These are phyloP conservation scores for Clonostachys rhizophaga DNA, from an alignment of 2,329 filamentous ascomycete species.

Conservation along the genomic window DNA sequence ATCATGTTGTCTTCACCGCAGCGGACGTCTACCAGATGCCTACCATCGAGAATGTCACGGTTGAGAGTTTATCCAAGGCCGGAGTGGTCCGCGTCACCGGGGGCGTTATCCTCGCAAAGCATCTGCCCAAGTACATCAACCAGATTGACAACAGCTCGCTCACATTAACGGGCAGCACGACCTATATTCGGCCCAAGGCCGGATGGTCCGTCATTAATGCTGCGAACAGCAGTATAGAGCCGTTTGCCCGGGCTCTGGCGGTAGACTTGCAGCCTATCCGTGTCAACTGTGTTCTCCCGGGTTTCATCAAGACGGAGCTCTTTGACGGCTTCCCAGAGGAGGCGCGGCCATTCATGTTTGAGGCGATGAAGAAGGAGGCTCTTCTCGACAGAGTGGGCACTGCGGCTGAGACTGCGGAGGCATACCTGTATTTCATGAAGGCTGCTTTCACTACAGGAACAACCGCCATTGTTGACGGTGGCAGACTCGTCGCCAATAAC, in stretches of 20 bases:
- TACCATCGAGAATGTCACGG: conserved; percentile 4
- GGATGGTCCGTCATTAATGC: conserved; percentile 44
- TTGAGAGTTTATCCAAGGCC: conserved; percentile 34
- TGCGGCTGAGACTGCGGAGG: conserved; percentile 34
- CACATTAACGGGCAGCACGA: conserved; percentile 50
- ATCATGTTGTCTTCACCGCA: conserved; percentile 56
- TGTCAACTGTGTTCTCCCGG: conserved; percentile 58
- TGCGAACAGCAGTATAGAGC: conserved; percentile 44
- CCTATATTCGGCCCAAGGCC: conserved; percentile 42
- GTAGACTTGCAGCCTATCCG: conserved; percentile 59
- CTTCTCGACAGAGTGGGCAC: conserved; percentile 14
- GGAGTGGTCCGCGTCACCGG: conserved; percentile 44
- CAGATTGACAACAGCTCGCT: conserved; percentile 33
- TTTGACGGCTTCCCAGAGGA: conserved; percentile 8
- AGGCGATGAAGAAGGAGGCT: background rate
- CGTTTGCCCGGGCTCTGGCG: conserved; percentile 51
- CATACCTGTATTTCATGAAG: conserved; percentile 37
- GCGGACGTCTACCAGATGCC: conserved; percentile 26
- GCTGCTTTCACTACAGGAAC: conserved; percentile 3
- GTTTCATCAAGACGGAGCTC: conserved; percentile 42
- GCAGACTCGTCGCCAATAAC: background rate
- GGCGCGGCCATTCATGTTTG: background rate
- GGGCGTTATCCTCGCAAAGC: conserved; percentile 46
- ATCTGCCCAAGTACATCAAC: conserved; percentile 19
- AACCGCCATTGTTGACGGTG: background rate